phyloP scores from a whole-genome alignment of 2,329 filamentous ascomycete genomes.

The Sodiomyces alkalinus region DNA sequence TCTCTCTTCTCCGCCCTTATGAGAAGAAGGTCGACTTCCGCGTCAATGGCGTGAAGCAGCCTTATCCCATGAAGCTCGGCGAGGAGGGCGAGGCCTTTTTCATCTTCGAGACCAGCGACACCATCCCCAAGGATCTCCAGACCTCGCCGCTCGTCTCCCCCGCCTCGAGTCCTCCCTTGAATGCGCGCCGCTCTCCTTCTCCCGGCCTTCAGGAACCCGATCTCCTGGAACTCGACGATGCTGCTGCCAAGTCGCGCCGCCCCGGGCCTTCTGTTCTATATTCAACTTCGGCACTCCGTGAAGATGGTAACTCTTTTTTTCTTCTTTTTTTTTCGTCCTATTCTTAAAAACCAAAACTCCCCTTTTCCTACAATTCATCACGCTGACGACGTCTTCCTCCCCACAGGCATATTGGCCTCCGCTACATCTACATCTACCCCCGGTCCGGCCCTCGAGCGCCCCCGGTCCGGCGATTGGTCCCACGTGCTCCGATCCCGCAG shows the following conservation, averaged over 20 bases:
- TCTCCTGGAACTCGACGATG: conserved; percentile 47
- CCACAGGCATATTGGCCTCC: background rate
- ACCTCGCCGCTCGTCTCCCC: conserved; percentile 90
- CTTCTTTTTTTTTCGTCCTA: no score
- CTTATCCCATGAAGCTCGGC: conserved; percentile 96
- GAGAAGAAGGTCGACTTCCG: conserved; percentile 99
- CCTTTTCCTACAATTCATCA: no score
- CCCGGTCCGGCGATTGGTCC: conserved; percentile 36
- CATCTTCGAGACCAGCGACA: conserved; percentile 87
- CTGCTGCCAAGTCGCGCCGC: conserved; percentile 22
- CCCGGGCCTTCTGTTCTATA: conserved; percentile 29
- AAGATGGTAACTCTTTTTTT: no score
- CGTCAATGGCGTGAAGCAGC: conserved; percentile 82
- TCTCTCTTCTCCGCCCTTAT: conserved; percentile 82
- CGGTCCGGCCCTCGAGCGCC: conserved; percentile 28
- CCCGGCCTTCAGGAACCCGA: conserved; percentile 51
- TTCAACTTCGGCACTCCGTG: conserved; percentile 15
- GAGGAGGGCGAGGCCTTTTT: conserved; percentile 98
- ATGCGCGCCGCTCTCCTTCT: conserved; percentile 25
- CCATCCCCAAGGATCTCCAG: conserved; percentile 83
- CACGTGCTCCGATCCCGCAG: conserved; percentile 30
- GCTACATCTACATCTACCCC: conserved; percentile 35
- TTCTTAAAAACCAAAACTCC: no score
- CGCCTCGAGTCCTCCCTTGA: conserved; percentile 63
- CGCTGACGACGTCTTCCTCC: background rate